phyloP scores from a whole-genome alignment of 176 grass and related monocot species.

The Poa pratensis region DNA sequence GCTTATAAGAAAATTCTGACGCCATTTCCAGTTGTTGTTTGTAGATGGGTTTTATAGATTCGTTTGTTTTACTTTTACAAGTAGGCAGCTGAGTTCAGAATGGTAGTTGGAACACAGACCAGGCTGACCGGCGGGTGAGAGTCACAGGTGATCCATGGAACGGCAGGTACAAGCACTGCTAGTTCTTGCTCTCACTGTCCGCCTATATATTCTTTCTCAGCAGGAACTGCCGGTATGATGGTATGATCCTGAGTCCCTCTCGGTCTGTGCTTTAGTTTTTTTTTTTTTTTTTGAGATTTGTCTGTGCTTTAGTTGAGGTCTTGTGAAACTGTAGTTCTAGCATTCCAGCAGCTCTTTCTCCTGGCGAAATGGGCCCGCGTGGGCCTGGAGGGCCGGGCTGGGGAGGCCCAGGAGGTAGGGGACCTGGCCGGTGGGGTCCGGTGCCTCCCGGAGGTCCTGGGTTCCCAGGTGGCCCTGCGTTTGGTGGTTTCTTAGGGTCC shows the following conservation, averaged over 20 bases:
- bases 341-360: not conserved
- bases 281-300: too few species aligned
- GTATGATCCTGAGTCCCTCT: not conserved
- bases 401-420: slow-evolving; percentile 2
- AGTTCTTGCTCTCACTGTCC: not conserved
- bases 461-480: slow-evolving; percentile 42
- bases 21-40: not conserved
- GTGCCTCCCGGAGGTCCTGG: not conserved
- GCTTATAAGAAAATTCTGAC: not conserved
- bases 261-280: too few species aligned
- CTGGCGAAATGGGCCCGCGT: slow-evolving; percentile 33
- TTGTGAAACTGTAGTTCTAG: not conserved
- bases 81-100: not conserved
- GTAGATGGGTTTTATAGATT: not conserved
- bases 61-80: too few species aligned
- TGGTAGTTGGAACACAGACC: not conserved
- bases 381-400: slow-evolving; percentile 52
- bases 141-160: not conserved
- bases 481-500: slow-evolving; percentile 48
- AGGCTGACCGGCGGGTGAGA: not conserved
- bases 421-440: slow-evolving; percentile 16
- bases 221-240: too few species aligned
- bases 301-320: not conserved
- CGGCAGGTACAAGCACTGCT: not conserved
- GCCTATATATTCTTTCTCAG: not conserved